These are phyloP conservation scores for Hypoxylon rickii DNA, from an alignment of 495 filamentous ascomycete species.

Conservation along the genomic window DNA sequence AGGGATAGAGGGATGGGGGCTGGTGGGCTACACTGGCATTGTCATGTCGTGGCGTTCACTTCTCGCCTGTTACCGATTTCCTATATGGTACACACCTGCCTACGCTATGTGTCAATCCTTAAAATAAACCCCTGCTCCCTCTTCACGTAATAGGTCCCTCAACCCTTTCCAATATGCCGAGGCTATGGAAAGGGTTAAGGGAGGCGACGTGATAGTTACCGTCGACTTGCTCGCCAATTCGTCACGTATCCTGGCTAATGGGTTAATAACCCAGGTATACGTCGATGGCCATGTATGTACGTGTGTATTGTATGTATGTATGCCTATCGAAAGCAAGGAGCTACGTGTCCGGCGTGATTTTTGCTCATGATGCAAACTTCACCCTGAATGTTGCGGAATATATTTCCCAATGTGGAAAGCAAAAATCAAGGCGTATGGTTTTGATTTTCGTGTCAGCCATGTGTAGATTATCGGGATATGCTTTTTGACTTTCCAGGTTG, in stretches of 20 bases:
- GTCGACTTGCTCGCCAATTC: constrained; percentile 5
- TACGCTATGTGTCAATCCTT: not conserved
- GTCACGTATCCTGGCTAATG: constrained; percentile 29
- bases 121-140: constrained; percentile 9
- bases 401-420: constrained; percentile 18
- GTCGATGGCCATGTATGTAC: no score
- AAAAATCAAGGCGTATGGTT: not conserved
- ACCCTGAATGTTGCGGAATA: constrained; percentile 14
- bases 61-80: not conserved
- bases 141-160: constrained; percentile 13
- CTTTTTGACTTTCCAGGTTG: not conserved
- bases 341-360: constrained; percentile 8
- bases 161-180: constrained; percentile 18
- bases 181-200: not conserved
- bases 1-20: not conserved
- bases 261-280: constrained; percentile 34
- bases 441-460: not conserved
- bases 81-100: not conserved
- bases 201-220: not conserved
- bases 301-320: constrained; percentile 7
- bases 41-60: not conserved
- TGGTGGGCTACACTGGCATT: not conserved
- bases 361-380: constrained; percentile 11
- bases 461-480: not conserved
- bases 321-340: not conserved